phyloP scores from a whole-genome alignment of 2,329 filamentous ascomycete species.

The Cladosporium cucumerinum region DNA sequence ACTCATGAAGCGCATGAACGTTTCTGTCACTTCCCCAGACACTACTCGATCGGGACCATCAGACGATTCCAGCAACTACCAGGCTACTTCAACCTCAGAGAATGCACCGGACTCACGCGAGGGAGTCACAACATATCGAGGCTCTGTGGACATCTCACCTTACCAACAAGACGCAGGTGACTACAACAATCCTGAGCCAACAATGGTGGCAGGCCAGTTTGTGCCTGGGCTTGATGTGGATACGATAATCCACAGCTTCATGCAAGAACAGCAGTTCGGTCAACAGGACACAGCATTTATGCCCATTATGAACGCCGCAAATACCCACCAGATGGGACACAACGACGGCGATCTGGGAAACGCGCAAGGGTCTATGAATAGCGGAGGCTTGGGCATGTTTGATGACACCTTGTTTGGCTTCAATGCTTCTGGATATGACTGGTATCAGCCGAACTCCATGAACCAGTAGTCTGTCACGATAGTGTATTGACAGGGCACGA shows the following conservation, averaged over 20 bases:
- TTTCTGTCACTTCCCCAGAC: conserved; percentile 21
- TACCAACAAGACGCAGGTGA: not conserved
- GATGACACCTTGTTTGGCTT: conserved; percentile 37
- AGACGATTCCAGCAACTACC: not conserved
- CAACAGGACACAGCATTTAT: not conserved
- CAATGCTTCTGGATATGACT: conserved; percentile 30
- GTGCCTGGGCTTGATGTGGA: conserved; percentile 41
- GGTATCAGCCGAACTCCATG: conserved; percentile 5
- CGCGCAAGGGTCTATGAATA: conserved; percentile 9
- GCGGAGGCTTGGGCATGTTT: conserved; percentile 18
- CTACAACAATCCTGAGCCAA: conserved; percentile 16
- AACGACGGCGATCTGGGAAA: not conserved
- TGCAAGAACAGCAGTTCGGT: conserved; percentile 30
- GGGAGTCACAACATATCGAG: not conserved
- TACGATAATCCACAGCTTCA: conserved; percentile 43
- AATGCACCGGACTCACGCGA: not conserved
- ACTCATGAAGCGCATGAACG: conserved; percentile 46
- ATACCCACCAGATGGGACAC: not conserved
- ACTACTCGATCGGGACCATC: not conserved
- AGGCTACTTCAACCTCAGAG: not conserved
- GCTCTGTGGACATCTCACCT: not conserved
- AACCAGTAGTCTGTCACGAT: not conserved
- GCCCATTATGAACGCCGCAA: not conserved
- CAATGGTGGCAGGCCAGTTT: conserved; percentile 25
- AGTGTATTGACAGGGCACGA: not conserved